Conservation (phyloP, 2,329 filamentous ascomycete genomes). For the Lasiodiplodia hormozganensis region DNA sequence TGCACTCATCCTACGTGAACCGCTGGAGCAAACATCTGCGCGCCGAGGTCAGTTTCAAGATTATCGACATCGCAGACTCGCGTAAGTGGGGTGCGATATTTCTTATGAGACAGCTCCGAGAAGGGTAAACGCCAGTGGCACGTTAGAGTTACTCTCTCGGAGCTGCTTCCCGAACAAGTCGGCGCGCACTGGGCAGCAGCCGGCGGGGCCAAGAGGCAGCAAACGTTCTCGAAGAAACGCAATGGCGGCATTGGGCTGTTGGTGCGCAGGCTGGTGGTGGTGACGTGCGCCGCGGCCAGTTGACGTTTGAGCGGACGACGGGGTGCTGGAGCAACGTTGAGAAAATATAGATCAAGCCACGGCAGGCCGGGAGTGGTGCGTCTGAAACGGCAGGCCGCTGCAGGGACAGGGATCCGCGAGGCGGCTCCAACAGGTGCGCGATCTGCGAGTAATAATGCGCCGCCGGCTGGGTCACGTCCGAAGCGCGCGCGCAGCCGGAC, state of each 20-base stretch:
- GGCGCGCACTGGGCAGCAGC: slow-evolving; percentile 14
- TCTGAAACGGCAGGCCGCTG: slow-evolving; percentile 19
- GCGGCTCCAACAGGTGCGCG: slow-evolving; percentile 24
- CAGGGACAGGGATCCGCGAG: slow-evolving; percentile 23
- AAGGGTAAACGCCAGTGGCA: background rate
- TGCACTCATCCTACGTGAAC: background rate
- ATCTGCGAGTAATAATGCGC: slow-evolving; percentile 20
- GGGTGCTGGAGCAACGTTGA: slow-evolving; percentile 15
- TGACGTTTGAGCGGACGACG: slow-evolving; percentile 9
- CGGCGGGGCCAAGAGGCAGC: slow-evolving; percentile 1
- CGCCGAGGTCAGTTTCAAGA: background rate
- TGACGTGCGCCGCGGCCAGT: slow-evolving; percentile 24
- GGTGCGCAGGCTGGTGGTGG: slow-evolving; percentile 1
- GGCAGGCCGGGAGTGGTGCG: slow-evolving; percentile 18
- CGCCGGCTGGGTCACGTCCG: slow-evolving; percentile 1
- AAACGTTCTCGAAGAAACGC: slow-evolving; percentile 4
- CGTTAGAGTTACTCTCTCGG: slow-evolving; percentile 19
- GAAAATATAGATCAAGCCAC: slow-evolving; percentile 10
- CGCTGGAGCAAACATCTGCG: background rate
- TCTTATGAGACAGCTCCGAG: background rate
- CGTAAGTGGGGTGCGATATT: background rate
- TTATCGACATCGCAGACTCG: background rate
- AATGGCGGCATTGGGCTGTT: background rate
- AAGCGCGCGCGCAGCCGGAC: slow-evolving; percentile 9
- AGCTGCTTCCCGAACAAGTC: slow-evolving; percentile 7